These are phyloP conservation scores for Gonapodya prolifera DNA, from an alignment of 192 early-diverging fungal species.

Conservation along the genomic window DNA sequence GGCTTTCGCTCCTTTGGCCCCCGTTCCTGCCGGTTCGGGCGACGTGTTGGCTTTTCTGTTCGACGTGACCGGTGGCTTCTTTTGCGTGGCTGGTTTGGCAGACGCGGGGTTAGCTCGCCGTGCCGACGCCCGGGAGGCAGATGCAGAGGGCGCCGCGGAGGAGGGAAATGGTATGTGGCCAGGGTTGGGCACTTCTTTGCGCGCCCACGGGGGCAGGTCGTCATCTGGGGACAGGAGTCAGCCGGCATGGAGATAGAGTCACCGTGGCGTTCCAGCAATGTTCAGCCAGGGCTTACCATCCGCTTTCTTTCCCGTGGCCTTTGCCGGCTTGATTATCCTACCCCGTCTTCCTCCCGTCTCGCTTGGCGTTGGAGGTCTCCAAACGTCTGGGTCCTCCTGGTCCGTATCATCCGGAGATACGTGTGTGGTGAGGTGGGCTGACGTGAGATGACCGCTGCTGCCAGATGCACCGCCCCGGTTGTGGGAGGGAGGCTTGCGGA, in stretches of 20 bases:
- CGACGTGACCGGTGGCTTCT: conserved; percentile 21
- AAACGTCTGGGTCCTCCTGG: conserved; percentile 33
- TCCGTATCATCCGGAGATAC: neutral
- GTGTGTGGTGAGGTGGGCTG: too few relatives aligned
- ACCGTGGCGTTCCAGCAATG: conserved; percentile 6
- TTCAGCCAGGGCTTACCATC: conserved; percentile 6
- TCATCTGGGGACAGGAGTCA: conserved; percentile 17
- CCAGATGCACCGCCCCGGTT: neutral
- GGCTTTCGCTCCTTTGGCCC: neutral
- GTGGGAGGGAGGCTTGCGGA: neutral
- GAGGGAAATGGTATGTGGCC: neutral
- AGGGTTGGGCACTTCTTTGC: conserved; percentile 14
- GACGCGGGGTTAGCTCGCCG: conserved; percentile 9
- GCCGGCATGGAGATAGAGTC: neutral
- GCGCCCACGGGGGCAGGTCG: conserved; percentile 23
- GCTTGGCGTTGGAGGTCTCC: conserved; percentile 31
- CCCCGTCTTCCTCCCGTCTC: neutral
- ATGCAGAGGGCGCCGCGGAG: conserved; percentile 5
- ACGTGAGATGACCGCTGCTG: too few relatives aligned
- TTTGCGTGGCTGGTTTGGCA: conserved; percentile 7
- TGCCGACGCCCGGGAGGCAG: neutral
- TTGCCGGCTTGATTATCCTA: neutral
- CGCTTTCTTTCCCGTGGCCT: neutral
- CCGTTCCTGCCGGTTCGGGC: neutral
- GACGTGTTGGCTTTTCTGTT: neutral